A percentile compares a stretch with the other conserved stretches of the same genome.
Conservation (phyloP, 129 eudicot species). For the Flaveria trinervia region DNA sequence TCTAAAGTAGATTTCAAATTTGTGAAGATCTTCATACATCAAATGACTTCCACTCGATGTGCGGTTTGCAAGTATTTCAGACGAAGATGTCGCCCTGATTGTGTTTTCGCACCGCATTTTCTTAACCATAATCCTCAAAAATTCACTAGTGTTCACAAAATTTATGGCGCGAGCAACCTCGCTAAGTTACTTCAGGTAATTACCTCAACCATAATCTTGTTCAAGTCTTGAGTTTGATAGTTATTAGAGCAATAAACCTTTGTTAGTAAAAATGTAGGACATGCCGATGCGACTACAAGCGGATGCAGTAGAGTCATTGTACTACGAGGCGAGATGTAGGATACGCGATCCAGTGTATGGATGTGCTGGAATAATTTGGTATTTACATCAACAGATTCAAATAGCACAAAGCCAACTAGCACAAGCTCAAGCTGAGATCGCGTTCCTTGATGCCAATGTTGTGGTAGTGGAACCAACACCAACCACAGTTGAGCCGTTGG, state of each 20-base stretch:
- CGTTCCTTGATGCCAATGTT: conserved; percentile 20
- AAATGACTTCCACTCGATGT: conserved; percentile 39
- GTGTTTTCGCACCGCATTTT: conserved; percentile 47
- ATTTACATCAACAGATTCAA: conserved; percentile 34
- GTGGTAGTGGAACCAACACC: neutral
- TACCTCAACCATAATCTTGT: neutral
- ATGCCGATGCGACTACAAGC: conserved; percentile 33
- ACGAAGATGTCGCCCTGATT: conserved; percentile 46
- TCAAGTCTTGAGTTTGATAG: no score
- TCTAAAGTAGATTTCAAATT: neutral
- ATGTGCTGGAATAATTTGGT: conserved; percentile 41
- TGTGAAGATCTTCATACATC: conserved; percentile 2
- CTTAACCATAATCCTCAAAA: conserved; percentile 42
- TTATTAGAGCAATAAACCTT: no score
- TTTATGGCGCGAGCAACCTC: conserved; percentile 51
- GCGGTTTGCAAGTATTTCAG: conserved; percentile 57
- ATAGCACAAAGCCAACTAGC: conserved; percentile 39
- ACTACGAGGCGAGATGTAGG: conserved; percentile 47
- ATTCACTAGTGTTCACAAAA: conserved; percentile 45
- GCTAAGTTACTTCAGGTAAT: conserved; percentile 48
- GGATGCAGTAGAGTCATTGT: conserved; percentile 37
- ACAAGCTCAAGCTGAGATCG: conserved; percentile 38
- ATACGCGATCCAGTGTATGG: conserved; percentile 52
- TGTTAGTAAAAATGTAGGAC: conserved; percentile 20
- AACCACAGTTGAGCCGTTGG: neutral